phyloP scores from a whole-genome alignment of 305 asterid species.

The Fraxinus dipetala region DNA sequence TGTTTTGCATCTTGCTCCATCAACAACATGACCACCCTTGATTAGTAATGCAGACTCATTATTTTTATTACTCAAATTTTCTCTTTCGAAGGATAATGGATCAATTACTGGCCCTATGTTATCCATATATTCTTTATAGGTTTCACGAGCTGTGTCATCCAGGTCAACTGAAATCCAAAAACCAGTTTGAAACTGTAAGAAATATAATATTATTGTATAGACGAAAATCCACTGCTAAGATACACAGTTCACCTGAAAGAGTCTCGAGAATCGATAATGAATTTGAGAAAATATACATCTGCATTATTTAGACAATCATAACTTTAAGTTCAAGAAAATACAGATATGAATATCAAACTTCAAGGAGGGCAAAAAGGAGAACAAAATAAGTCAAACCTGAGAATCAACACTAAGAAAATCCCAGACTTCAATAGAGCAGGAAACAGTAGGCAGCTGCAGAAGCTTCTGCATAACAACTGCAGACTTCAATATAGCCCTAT shows the following conservation, averaged over 20 bases:
- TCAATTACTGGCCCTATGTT: conserved; percentile 33
- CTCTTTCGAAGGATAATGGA: conserved; percentile 40
- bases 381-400: conserved; percentile 57
- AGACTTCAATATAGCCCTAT: conserved; percentile 12
- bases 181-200: conserved; percentile 25
- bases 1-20: conserved; percentile 41
- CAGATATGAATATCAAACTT: conserved; percentile 7
- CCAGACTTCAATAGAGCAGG: conserved; percentile 94
- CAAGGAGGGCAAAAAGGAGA: conserved; percentile 13
- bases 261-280: conserved; percentile 87
- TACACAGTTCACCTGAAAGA: conserved; percentile 60
- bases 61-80: conserved; percentile 33
- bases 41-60: conserved; percentile 41
- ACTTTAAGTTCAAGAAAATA: conserved; percentile 22
- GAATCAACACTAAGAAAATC: conserved; percentile 98
- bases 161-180: conserved; percentile 46
- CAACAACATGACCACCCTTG: conserved; percentile 43
- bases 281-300: conserved; percentile 86
- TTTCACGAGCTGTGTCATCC: conserved; percentile 44
- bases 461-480: conserved; percentile 60
- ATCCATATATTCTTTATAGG: conserved; percentile 43
- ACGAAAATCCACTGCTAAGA: conserved; percentile 22
- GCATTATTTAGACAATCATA: conserved; percentile 33
- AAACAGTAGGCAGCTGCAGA: conserved; percentile 83
- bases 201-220: conserved; percentile 7